Base-by-base conservation (phyloP, 768 basidiomycete genomes). In the Boletus patriciae region DNA sequence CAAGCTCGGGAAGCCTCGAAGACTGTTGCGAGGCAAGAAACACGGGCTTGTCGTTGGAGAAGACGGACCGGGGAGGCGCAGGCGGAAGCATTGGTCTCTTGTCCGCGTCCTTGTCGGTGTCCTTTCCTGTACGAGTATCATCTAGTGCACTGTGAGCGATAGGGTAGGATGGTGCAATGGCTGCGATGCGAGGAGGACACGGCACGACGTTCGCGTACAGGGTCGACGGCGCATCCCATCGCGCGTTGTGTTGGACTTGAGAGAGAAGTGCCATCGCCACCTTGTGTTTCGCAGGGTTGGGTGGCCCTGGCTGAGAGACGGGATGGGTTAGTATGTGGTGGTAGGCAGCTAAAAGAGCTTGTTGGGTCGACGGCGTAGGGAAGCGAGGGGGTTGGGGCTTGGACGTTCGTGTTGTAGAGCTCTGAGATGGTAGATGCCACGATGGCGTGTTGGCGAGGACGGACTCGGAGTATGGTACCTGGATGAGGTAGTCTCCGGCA, bases 261-360 rank as follows among this genome's bases (percentile, higher is more conserved):
- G 77, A 68, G 36, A 91, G 77, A 10, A 92, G 74, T 0, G 85
- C 78, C 80, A 91, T 83, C 5, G 87, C 85, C n/a, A 91, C 84
- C 65, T 83, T 85, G 73, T 92, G 89, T 43, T 87, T 81, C 6
- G 83, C 73, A 31, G 85, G 83, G 51, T 83, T 88, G 4, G 83
- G 73, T 11, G 80, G 63, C 6, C 76, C 75, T 0, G 77, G 74
- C 50, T 78, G 67, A 0, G 83, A 74, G 0, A 85, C 81, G 1
- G 87, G 86, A 61, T 90, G 83, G 0, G 86, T 90, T 48, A 90
- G 79, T 57, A 90, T 86, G 61, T 91, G 85, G 60, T 89, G 90
- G 65, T 89, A 91, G 6, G 87, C 89, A 13, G 77, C 74, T 42
- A 88, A 69, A 31, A 91, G 80, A 1, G 88, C 78, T 3, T 80